Evolutionary conservation across 768 basidiomycete species (phyloP), one percentile per base, ranked within the genome.

Genomic region (Boletus eberwhitei): DNA sequence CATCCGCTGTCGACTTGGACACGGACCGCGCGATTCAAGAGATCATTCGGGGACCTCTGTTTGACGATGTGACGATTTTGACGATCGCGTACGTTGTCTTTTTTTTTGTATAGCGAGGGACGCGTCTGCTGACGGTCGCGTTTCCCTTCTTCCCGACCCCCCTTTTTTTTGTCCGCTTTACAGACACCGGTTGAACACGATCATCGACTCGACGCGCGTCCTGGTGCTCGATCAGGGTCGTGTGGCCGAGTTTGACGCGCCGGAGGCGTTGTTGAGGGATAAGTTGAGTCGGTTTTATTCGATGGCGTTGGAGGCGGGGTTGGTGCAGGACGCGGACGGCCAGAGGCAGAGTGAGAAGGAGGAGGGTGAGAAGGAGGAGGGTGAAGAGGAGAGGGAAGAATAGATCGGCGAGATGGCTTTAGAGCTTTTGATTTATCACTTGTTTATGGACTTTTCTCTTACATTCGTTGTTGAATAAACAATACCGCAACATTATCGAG

Each of bases 11-110:
- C 47, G 93, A 95, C 69, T 74, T 94, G 34, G 91, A 95, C 65
- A 95, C 93, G 9, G 93, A 96, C 66, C 80, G 80, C 53, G 88
- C 88, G 29, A 90, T 95, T 58, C 93, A 97, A 74, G 84, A 86
- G 12, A 93, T 93, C 58, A 88, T 96, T 43, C 80, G 84, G 26
- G 90, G 93, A 8, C 80, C 86, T 5, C 80, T 87, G 31, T 96
- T 95, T 65, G 72, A 78, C 3, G 73, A 87, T 54, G 85, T 88
- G 14, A 94, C 93, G 12, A 92, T 93, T 53, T 71, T 96, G 49
- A 93, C 90, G 14, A 92, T 93, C 63, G 91, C 90, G 84, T 90
- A 73, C 63, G 83, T 78, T 52, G 11, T 26, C n/a, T 9, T 8
- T 36, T 14, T 9, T 31, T 9, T 50, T n/a, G 7, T 11, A 8